These are phyloP conservation scores for Trichoderma sp. DNA, from an alignment of 2,329 filamentous ascomycete species.

Conservation along the genomic window DNA sequence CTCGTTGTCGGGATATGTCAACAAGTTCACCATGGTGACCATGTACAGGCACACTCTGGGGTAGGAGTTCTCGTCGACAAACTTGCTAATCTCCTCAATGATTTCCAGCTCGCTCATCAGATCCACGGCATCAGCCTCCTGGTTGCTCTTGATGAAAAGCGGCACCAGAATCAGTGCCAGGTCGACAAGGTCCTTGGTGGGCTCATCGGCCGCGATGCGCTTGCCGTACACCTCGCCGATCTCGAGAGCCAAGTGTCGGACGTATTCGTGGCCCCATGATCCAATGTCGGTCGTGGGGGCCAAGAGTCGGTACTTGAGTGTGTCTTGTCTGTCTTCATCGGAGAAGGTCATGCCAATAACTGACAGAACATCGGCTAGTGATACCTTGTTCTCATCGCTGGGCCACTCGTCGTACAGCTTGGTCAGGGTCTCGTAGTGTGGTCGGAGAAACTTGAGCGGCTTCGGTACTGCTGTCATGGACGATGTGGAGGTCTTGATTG, in stretches of 20 bases:
- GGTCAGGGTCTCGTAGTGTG: constrained; percentile 89
- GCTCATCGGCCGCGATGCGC: constrained; percentile 80
- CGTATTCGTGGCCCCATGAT: constrained; percentile 98
- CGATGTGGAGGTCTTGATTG: constrained; percentile 98
- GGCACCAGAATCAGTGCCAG: constrained; percentile 84
- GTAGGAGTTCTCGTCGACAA: constrained; percentile 93
- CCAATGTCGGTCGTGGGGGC: constrained; percentile 89
- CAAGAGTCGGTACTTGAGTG: constrained; percentile 90
- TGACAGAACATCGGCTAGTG: constrained; percentile 91
- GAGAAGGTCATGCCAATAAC: constrained; percentile 99
- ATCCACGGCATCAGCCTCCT: constrained; percentile 96
- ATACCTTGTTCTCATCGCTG: constrained; percentile 78
- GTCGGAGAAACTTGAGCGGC: constrained; percentile 94
- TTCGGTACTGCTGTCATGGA: constrained; percentile 99
- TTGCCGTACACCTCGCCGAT: constrained; percentile 94
- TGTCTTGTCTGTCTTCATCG: constrained; percentile 93
- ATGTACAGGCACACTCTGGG: constrained; percentile 94
- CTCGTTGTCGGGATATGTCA: constrained; percentile 97
- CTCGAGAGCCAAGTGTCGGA: constrained; percentile 90
- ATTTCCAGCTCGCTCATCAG: constrained; percentile 97
- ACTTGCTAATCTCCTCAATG: constrained; percentile 86
- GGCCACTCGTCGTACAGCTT: constrained; percentile 90
- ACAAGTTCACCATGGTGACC: constrained; percentile 96
- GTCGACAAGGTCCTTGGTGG: constrained; percentile 80
- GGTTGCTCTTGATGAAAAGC: constrained; percentile 95